Evolutionary conservation across 345 rosid species (phyloP).

Genomic region (Mallotus nudiflorus): DNA sequence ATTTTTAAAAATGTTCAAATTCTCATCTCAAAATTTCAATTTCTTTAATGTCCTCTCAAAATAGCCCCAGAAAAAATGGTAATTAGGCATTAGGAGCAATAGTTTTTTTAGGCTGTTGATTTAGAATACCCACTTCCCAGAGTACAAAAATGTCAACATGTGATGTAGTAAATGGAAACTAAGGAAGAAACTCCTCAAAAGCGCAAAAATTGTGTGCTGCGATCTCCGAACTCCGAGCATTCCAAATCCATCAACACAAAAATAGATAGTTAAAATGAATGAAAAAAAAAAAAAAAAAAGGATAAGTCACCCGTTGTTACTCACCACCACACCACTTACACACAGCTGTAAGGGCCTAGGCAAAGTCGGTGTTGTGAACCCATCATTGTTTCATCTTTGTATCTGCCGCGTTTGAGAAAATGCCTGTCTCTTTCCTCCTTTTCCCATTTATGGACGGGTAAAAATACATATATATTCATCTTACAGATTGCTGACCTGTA

Average conservation of each 20-base stretch:
- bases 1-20: too few relatives aligned
- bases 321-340: not conserved
- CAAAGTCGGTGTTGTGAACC: slow-evolving; percentile 47
- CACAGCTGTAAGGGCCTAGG: slow-evolving; percentile 40
- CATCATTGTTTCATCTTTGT: slow-evolving; percentile 1
- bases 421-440: slow-evolving; percentile 18
- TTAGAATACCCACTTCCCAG: not conserved
- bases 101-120: too few relatives aligned
- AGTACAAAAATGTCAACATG: not conserved
- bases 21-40: too few relatives aligned
- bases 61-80: too few relatives aligned
- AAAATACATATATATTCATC: not conserved
- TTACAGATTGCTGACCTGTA: slow-evolving; percentile 43
- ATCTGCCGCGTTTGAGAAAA: slow-evolving; percentile 37
- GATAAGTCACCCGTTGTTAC: not conserved
- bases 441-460: not conserved
- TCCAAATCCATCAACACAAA: not conserved
- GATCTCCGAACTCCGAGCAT: too few relatives aligned
- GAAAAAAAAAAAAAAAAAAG: not conserved
- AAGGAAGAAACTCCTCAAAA: slow-evolving; percentile 1
- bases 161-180: not conserved
- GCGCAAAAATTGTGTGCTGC: not conserved
- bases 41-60: too few relatives aligned
- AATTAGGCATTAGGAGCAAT: too few relatives aligned
- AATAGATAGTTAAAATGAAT: too few relatives aligned